Evolutionary conservation across 2,329 filamentous ascomycete species (phyloP), one percentile per base, ranked within the genome.

Genomic region (Lachnellula arida): DNA sequence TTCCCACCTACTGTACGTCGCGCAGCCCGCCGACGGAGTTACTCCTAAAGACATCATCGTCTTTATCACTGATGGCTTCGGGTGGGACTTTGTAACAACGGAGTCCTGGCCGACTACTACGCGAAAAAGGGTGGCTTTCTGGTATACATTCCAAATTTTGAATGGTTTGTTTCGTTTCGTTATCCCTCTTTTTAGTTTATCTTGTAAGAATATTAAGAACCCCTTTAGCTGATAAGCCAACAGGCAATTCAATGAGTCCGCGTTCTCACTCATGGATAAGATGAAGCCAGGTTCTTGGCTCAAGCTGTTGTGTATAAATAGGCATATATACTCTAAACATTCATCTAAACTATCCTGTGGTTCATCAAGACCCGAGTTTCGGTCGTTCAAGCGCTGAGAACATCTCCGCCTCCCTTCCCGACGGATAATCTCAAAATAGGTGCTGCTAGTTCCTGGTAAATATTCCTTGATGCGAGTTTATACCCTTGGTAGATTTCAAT

Each of bases 371-470:
- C 67, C 46, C 59, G 67, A 1, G 59, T 61, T 35, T 40, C n/a
- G n/a, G n/a, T n/a, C 62, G 67, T 78, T 56, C 56, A 64, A 64
- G 61, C 66, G 4, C 61, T 77, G 5, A 71, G 73, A n/a, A 64
- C 67, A 12, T 65, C 60, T 15, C 57, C 61, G 14, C 55, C 65
- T 12, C 63, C 64, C 11, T 66, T 61, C 53, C 49, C 51, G 51
- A 64, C 66, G 22, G 55, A 67, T 17, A 54, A 63, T 17, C 64
- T 74, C 7, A 75, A 74, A 55, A 69, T 85, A 48, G 81, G 76
- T 17, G 78, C 74, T 0, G 79, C 79, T 0, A 84, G 83, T 1
- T 86, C 83, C 71, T 86, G 25, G 25, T 28, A 28, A 4, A 5
- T 28, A 28, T 28, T 28, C 25, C 6, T 7, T 28, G 25, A 28